phyloP scores from a whole-genome alignment of 176 grass and related monocot species.

The Urochloa ruziziensis region DNA sequence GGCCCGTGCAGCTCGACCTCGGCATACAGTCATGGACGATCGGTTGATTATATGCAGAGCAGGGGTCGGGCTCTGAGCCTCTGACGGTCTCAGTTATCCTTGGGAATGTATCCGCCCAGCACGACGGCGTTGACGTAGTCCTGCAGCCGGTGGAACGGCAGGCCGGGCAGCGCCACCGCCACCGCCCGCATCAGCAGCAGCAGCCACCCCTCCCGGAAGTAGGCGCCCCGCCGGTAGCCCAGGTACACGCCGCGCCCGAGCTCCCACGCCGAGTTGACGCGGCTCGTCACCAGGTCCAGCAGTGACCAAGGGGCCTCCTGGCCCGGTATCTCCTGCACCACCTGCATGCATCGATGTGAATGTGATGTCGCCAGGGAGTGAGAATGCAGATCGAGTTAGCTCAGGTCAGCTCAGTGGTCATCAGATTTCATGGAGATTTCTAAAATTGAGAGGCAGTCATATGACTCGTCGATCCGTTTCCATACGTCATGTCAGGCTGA shows the following conservation, averaged over 20 bases:
- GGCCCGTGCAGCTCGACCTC: no score
- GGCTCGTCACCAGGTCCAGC: not conserved
- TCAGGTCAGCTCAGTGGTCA: no score
- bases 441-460: no score
- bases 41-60: no score
- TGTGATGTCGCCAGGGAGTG: no score
- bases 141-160: conserved; percentile 42
- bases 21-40: no score
- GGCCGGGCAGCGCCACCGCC: conserved; percentile 42
- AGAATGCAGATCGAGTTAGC: no score
- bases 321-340: conserved; percentile 34
- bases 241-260: conserved; percentile 33
- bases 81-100: no score
- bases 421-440: no score
- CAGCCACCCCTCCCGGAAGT: conserved; percentile 52
- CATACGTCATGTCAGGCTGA: no score
- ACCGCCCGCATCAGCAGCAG: conserved; percentile 27
- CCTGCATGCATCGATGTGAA: not conserved
- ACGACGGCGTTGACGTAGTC: conserved; percentile 50
- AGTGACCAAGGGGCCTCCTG: not conserved
- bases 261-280: conserved; percentile 37
- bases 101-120: conserved; percentile 24
- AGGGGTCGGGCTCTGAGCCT: no score
- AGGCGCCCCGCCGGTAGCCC: conserved; percentile 1
- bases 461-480: no score